Base-by-base conservation (phyloP, 441 rosid species). In the Brassica hybrid region DNA sequence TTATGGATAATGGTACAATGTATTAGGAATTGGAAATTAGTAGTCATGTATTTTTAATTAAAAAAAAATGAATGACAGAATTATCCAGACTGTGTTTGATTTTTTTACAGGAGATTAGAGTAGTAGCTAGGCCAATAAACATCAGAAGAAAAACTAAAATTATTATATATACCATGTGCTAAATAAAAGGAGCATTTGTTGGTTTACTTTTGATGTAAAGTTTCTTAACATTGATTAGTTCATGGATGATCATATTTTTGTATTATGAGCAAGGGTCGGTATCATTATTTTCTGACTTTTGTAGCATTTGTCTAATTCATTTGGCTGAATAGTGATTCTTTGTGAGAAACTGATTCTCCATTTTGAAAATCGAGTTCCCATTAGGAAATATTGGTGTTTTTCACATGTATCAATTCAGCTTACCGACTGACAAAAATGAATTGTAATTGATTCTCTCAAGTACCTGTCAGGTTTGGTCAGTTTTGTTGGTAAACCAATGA, bases 31-130 rank as follows among this genome's bases (percentile, higher is more conserved):
- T n/a, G n/a, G n/a, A n/a, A n/a, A n/a, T n/a, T n/a, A n/a, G n/a
- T n/a, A n/a, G n/a, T n/a, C n/a, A n/a, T n/a, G n/a, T n/a, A n/a
- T n/a, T 30, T 30, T 30, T 30, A 30, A 30, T 30, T 27, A 4
- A 27, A 27, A 27, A 27, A 27, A 27, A 13, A 9, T 62, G 36
- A 67, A 78, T 67, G 59, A 43, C 78, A 79, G 75, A 79, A 21
- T 79, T 56, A 63, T 68, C 72, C 78, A 79, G 82, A 63, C 75
- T 79, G 62, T 74, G 17, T 54, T 30, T 69, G 71, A 52, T 3
- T 69, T 62, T 30, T 69, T 54, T 74, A 69, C 67, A 30, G 56
- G 61, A 54, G 66, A 69, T 12, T 54, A 73, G 25, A 61, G 59
- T 50, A 50, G 81, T 68, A 73, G 41, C 41, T 36, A 36, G 70